Conservation (phyloP, 768 basidiomycete genomes). For the Artomyces pyxidatus region DNA sequence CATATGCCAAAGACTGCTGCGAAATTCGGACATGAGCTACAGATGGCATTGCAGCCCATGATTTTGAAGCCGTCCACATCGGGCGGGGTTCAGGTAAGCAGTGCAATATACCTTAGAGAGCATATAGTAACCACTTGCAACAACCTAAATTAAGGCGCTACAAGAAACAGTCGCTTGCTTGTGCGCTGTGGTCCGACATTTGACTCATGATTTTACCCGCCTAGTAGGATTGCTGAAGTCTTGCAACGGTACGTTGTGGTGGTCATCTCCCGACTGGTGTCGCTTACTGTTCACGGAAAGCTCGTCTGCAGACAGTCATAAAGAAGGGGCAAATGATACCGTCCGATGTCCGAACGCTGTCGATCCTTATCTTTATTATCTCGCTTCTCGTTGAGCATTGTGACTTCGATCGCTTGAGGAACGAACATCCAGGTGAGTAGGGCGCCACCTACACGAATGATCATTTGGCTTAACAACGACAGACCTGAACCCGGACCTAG, state of each 20-base stretch:
- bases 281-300: too few species aligned
- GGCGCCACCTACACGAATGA: conserved; percentile 13
- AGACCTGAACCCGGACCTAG: conserved; percentile 15
- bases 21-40: conserved; percentile 84
- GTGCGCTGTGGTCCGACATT: conserved; percentile 72
- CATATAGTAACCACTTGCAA: too few species aligned
- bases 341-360: conserved; percentile 46
- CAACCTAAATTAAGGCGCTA: too few species aligned
- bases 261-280: too few species aligned
- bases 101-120: too few species aligned
- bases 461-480: background rate
- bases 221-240: conserved; percentile 78
- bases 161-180: conserved; percentile 93
- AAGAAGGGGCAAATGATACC: conserved; percentile 36
- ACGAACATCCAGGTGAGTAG: conserved; percentile 51
- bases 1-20: conserved; percentile 84
- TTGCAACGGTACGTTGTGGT: conserved; percentile 73
- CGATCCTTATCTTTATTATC: conserved; percentile 76
- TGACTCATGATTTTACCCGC: conserved; percentile 80
- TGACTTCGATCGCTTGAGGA: conserved; percentile 71
- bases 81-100: conserved; percentile 56
- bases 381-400: conserved; percentile 84
- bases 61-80: conserved; percentile 73
- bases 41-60: conserved; percentile 79
- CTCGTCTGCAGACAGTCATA: conserved; percentile 54